Base-by-base conservation (phyloP, 2,329 filamentous ascomycete species). In the Clarireedia homoeocarpa region DNA sequence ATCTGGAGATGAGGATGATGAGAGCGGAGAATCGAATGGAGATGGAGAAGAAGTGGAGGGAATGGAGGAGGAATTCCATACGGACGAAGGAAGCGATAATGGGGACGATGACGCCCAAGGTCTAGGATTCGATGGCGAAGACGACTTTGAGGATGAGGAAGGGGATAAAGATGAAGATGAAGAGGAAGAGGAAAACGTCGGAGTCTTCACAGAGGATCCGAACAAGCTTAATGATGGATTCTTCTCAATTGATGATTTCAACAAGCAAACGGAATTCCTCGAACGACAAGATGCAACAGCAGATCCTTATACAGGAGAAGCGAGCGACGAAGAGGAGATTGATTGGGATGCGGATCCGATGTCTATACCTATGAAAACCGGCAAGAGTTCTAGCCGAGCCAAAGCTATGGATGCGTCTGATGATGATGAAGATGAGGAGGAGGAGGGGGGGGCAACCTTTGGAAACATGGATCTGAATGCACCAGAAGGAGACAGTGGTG, bases 201-300 rank as follows among this genome's bases (percentile, higher is more conserved):
- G 79, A 49, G 79, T 81, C 40, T 85, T 86, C 58, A 74, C 83
- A 7, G 77, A 85, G 63, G 91, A 97, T 66, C 84, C 84, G 4
- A 79, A 94, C 67, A 90, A 91, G 6, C 81, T 99, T 34, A 97
- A 99, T 67, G 94, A 99, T 68, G 92, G 91, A 5, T 99, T 99
- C 75, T 99, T 99, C 74, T 95, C 90, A 15, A 92, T 99, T 65
- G 91, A 97, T 66, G 85, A 95, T 58, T 99, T 99, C 80, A 99
- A 99, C 77, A 89, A 86, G 69, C 89, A 95, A 69, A 89, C 91
- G 2, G 89, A 95, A 66, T 87, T 86, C 68, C 84, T 96, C 49
- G 94, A 99, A 71, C 84, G 89, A 61, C 87, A 91, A 70, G 92
- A 97, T 70, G 81, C 82, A 27, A 79, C 81, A 61, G 90, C 87